Percentiles rank a stretch among this genome's conserved stretches.
These are phyloP conservation scores for Gardenia jasminoides DNA, from an alignment of 257 asterid species.

Conservation along the genomic window DNA sequence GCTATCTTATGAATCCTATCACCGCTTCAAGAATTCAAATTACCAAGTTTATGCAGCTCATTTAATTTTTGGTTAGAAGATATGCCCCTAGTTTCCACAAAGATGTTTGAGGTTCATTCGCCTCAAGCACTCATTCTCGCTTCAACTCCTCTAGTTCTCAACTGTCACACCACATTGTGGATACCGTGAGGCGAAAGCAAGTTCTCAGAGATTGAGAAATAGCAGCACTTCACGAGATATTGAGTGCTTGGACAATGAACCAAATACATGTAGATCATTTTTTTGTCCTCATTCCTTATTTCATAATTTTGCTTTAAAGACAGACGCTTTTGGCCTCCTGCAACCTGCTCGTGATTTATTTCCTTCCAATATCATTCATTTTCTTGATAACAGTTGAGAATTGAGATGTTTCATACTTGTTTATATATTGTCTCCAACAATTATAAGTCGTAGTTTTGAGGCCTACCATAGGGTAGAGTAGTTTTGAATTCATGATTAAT, in stretches of 20 bases:
- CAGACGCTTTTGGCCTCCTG: too few relatives aligned
- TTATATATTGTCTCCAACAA: too few relatives aligned
- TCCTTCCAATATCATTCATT: too few relatives aligned
- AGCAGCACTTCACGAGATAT: background rate
- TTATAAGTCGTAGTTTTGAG: too few relatives aligned
- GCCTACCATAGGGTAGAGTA: too few relatives aligned
- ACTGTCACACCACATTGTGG: background rate
- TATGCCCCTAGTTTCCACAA: background rate
- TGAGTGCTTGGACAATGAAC: background rate
- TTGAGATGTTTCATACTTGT: too few relatives aligned
- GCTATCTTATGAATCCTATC: background rate
- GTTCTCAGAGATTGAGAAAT: background rate
- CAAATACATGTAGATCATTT: background rate
- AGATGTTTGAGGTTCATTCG: slow-evolving; percentile 2
- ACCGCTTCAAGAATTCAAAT: background rate
- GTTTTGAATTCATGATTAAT: too few relatives aligned
- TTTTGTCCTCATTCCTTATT: too few relatives aligned
- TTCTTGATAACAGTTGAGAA: too few relatives aligned
- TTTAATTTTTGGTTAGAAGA: too few relatives aligned
- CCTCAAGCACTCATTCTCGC: background rate
- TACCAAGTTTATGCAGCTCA: background rate
- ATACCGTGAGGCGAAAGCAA: background rate
- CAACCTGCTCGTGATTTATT: too few relatives aligned
- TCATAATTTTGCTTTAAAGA: too few relatives aligned
- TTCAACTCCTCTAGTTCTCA: fast-evolving